These are phyloP conservation scores for Saccharomycodes ludwigii DNA, from an alignment of 805 yeast species.

Conservation along the genomic window DNA sequence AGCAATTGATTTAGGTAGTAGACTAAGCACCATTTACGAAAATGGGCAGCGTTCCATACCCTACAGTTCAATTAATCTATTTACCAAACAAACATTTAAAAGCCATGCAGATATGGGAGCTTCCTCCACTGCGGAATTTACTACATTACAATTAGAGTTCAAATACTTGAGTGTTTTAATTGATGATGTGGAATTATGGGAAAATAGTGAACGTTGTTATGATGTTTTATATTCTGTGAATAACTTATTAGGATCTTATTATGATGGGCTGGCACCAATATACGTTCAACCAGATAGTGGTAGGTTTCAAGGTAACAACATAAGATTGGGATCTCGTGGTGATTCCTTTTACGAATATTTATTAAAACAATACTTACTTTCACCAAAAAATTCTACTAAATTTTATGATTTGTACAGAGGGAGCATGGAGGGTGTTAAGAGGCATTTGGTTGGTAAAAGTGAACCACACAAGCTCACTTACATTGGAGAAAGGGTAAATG, in stretches of 20 bases:
- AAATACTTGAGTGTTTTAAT: slow-evolving; percentile 72
- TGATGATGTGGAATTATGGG: slow-evolving; percentile 46
- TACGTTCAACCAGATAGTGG: slow-evolving; percentile 68
- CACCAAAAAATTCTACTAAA: slow-evolving; percentile 44
- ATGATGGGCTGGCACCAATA: slow-evolving; percentile 75
- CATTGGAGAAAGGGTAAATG: slow-evolving; percentile 63
- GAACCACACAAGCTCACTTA: slow-evolving; percentile 46
- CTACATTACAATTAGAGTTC: slow-evolving; percentile 79
- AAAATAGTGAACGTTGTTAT: slow-evolving; percentile 63
- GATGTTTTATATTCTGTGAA: slow-evolving; percentile 54
- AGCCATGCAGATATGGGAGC: slow-evolving; percentile 65
- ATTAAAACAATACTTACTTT: slow-evolving; percentile 74
- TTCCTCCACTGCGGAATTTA: slow-evolving; percentile 79
- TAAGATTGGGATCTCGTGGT: slow-evolving; percentile 83
- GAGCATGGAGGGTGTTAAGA: slow-evolving; percentile 64
- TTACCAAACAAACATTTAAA: slow-evolving; percentile 42
- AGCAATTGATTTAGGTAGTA: slow-evolving; percentile 70
- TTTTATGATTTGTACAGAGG: slow-evolving; percentile 59
- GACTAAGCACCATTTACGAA: slow-evolving; percentile 57
- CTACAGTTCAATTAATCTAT: slow-evolving; percentile 63
- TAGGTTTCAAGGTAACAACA: slow-evolving; percentile 45
- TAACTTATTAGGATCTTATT: slow-evolving; percentile 12
- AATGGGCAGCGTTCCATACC: slow-evolving; percentile 56
- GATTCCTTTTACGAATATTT: slow-evolving; percentile 89
- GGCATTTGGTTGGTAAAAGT: slow-evolving; percentile 48